phyloP scores from a whole-genome alignment of 164 flowering plant genomes.

The Hamamelis virginiana region DNA sequence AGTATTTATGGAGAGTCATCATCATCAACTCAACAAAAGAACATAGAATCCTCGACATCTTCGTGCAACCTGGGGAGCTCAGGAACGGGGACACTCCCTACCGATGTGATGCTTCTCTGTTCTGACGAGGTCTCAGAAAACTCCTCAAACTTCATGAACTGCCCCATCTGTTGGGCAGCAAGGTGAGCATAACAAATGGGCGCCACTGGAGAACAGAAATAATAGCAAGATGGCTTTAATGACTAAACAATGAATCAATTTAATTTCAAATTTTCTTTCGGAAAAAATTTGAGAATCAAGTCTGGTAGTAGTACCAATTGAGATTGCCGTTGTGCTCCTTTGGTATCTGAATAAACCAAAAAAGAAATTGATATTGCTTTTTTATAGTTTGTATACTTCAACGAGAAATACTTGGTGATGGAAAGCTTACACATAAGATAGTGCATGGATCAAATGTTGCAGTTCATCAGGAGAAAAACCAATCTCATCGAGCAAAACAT shows the following conservation, averaged over 20 bases:
- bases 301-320: conserved; percentile 51
- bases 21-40: conserved; percentile 59
- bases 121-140: conserved; percentile 49
- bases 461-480: conserved; percentile 79
- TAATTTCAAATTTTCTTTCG: background rate
- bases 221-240: background rate
- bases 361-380: background rate
- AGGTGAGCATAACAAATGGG: conserved; percentile 84
- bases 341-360: conserved; percentile 56
- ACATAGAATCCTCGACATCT: conserved; percentile 65
- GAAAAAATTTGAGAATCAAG: background rate
- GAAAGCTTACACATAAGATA: conserved; percentile 79
- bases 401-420: background rate
- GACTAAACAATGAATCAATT: background rate
- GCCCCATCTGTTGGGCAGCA: conserved; percentile 72
- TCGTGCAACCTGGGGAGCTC: conserved; percentile 68
- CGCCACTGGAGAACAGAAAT: conserved; percentile 54
- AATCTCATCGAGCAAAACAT: conserved; percentile 84
- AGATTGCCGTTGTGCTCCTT: conserved; percentile 76
- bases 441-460: conserved; percentile 66
- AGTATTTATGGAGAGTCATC: conserved; percentile 11
- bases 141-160: conserved; percentile 67
- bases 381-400: background rate
- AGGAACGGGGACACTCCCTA: conserved; percentile 42
- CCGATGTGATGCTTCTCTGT: conserved; percentile 26